Percentiles rank a stretch among this genome's conserved stretches.
These are phyloP conservation scores for Fusarium pseudoanthophilum DNA, from an alignment of 2,329 filamentous ascomycete genomes.

Conservation along the genomic window DNA sequence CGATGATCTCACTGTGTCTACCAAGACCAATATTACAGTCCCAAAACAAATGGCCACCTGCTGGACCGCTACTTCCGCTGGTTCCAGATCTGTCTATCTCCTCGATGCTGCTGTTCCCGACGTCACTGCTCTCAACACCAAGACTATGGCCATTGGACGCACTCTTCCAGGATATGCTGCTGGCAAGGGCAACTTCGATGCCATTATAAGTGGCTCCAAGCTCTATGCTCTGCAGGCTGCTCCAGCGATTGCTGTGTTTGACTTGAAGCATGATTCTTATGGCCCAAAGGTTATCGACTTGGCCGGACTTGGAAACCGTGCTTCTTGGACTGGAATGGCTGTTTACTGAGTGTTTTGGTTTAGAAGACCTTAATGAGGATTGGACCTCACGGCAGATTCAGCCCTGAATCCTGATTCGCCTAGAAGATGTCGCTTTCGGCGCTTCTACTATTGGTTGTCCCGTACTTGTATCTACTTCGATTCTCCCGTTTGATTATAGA, in stretches of 20 bases:
- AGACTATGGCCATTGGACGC: neutral
- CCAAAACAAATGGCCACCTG: neutral
- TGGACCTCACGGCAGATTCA: neutral
- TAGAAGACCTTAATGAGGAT: neutral
- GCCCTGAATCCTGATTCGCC: no score
- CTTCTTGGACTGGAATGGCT: constrained; percentile 9
- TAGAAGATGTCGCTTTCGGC: rapidly evolving
- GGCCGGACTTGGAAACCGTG: neutral
- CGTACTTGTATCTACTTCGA: neutral
- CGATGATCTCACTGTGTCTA: neutral
- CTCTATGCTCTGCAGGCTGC: neutral
- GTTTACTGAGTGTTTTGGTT: neutral
- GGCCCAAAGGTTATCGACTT: neutral
- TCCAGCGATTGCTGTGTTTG: neutral
- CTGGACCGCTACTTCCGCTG: neutral
- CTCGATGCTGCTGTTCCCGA: neutral
- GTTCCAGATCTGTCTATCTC: neutral
- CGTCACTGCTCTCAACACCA: neutral
- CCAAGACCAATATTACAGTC: neutral
- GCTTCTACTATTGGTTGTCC: no score
- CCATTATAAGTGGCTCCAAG: neutral
- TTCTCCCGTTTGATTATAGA: rapidly evolving
- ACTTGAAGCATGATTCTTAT: neutral
- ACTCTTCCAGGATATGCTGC: neutral
- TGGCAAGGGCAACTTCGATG: constrained; percentile 9